Percentiles rank a stretch among this genome's conserved stretches.
These are phyloP conservation scores for Alternaria viburni DNA, from an alignment of 2,329 filamentous ascomycete genomes.

Conservation along the genomic window DNA sequence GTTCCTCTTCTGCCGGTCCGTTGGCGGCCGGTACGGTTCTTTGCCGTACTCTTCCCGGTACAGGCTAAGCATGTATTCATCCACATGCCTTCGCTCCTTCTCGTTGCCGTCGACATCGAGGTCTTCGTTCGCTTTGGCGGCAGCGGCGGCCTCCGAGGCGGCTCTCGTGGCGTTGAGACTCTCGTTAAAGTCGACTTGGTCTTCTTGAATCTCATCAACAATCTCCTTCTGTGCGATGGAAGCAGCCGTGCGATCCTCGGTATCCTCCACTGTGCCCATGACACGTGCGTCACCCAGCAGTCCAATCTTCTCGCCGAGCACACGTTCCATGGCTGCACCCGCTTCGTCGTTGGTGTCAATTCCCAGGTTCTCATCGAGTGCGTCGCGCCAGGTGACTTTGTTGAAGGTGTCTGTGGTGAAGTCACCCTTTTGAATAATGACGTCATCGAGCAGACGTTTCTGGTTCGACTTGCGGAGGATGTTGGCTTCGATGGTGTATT, in stretches of 20 bases:
- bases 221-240: slow-evolving; percentile 88
- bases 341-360: slow-evolving; percentile 65
- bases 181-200: slow-evolving; percentile 51
- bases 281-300: slow-evolving; percentile 66
- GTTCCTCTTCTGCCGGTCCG: slow-evolving; percentile 40
- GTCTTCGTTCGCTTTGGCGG: slow-evolving; percentile 21
- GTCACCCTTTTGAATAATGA: slow-evolving; percentile 96
- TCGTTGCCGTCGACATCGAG: slow-evolving; percentile 24
- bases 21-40: slow-evolving; percentile 41
- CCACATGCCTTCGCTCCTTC: slow-evolving; percentile 35
- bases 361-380: slow-evolving; percentile 60
- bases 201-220: slow-evolving; percentile 60
- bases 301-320: slow-evolving; percentile 72
- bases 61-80: slow-evolving; percentile 44
- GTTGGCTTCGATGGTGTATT: slow-evolving; percentile 90
- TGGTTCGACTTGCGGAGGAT: slow-evolving; percentile 96
- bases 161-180: slow-evolving; percentile 35
- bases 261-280: slow-evolving; percentile 89
- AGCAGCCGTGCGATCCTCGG: slow-evolving; percentile 88
- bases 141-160: slow-evolving; percentile 22
- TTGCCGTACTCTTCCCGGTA: slow-evolving; percentile 42
- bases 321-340: slow-evolving; percentile 82
- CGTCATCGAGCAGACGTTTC: slow-evolving; percentile 96
- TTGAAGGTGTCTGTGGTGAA: slow-evolving; percentile 98
- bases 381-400: slow-evolving; percentile 72